Conservation (phyloP, 2,329 filamentous ascomycete species). For the Microcera coccophila region DNA sequence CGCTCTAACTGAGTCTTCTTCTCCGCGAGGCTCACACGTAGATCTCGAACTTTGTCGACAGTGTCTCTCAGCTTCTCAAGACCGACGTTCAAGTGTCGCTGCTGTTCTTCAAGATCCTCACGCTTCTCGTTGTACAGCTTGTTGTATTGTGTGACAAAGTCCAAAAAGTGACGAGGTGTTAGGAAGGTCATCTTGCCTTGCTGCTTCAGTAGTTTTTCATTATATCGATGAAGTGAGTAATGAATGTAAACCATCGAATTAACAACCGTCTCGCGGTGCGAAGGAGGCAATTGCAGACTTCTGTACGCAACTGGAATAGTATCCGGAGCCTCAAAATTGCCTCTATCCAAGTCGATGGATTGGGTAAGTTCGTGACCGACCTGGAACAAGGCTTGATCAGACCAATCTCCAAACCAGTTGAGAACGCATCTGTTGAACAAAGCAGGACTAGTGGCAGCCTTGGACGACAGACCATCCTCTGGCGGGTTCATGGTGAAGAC, state of each 20-base stretch:
- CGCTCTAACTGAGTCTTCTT: slow-evolving; percentile 91
- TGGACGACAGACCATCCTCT: slow-evolving; percentile 88
- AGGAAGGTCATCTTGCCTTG: slow-evolving; percentile 91
- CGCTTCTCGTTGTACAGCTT: slow-evolving; percentile 97
- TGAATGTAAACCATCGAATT: slow-evolving; percentile 99
- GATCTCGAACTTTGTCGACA: slow-evolving; percentile 91
- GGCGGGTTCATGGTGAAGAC: slow-evolving; percentile 99
- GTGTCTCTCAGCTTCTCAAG: slow-evolving; percentile 96
- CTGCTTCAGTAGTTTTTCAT: slow-evolving; percentile 80
- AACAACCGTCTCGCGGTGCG: slow-evolving; percentile 85
- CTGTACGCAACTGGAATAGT: slow-evolving; percentile 91
- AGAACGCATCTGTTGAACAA: slow-evolving; percentile 99
- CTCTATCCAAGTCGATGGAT: slow-evolving; percentile 88
- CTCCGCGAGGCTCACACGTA: slow-evolving; percentile 83
- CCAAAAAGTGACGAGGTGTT: slow-evolving; percentile 93
- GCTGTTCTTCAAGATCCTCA: slow-evolving; percentile 96
- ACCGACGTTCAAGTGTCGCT: slow-evolving; percentile 96
- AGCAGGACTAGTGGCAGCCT: slow-evolving; percentile 94
- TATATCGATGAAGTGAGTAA: slow-evolving; percentile 88
- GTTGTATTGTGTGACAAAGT: slow-evolving; percentile 97
- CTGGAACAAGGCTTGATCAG: slow-evolving; percentile 96
- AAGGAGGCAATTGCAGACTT: slow-evolving; percentile 76
- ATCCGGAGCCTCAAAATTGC: slow-evolving; percentile 81
- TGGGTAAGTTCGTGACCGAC: slow-evolving; percentile 93
- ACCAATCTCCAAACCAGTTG: slow-evolving; percentile 99